Evolutionary conservation across 345 rosid species (phyloP), one percentile per base, ranked within the genome.

Genomic region (Brassica nigra): DNA sequence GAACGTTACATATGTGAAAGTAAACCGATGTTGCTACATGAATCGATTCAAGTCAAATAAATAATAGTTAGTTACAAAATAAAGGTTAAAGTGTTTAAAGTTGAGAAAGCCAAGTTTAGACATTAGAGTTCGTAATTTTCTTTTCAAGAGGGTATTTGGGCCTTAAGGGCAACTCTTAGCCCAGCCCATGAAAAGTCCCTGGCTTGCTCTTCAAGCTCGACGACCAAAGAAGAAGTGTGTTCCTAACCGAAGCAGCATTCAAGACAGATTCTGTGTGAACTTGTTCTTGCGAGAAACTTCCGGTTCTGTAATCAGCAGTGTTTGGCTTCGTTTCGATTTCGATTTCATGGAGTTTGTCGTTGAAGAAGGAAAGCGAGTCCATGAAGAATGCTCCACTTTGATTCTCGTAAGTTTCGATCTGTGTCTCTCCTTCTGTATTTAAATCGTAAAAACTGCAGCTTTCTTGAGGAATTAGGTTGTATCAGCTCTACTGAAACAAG

Each of bases 311-410:
- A 68, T 14, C 63, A 57, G 62, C 44, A 57, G 57, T 23, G 66
- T 8, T 62, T 54, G 14, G 34, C 37, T 54, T 75, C 29, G 61
- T 62, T 63, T 74, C 5, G 15, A 4, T 8, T 11, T 44, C 52
- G 11, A 39, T 47, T 47, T 33, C 6, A 92, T 90, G 97, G 98
- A 92, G 70, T 90, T 92, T 69, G 65, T 92, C 63, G 57, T 76
- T 10, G 94, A 87, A 71, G 82, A 89, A 75, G 97, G 87, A 61
- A 90, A 87, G 76, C 81, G 68, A 11, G 69, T 77, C n/a, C 75
- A 71, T 71, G 76, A 81, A 65, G 89, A 91, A 5, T 90, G 91
- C 86, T 81, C 93, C 6, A 85, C 88, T 71, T 86, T 94, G 14
- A 59, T 94, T 70, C 85, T 94, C 88, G 97, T 92, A 49, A 54